Conservation (phyloP, 1,139 yeast species). For the Geotrichum fermentans region DNA sequence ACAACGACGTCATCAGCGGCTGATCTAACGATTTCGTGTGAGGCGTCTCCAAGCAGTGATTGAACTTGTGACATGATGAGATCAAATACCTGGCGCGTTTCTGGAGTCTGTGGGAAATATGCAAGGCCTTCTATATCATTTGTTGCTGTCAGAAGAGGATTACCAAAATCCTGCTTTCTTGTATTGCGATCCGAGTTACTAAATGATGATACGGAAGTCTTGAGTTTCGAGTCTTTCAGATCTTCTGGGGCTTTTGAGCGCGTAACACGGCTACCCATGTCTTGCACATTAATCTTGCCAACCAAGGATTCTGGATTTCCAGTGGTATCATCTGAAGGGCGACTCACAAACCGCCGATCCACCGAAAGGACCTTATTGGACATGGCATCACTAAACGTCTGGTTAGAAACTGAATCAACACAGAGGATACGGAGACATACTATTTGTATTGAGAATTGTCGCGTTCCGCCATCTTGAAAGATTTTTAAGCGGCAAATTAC, state of each 20-base stretch:
- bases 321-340: slow-evolving; percentile 45
- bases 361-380: slow-evolving; percentile 67
- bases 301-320: slow-evolving; percentile 67
- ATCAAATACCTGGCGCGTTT: slow-evolving; percentile 45
- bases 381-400: slow-evolving; percentile 40
- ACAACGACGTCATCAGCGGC: slow-evolving; percentile 66
- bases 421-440: slow-evolving; percentile 22
- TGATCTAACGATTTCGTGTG: slow-evolving; percentile 50
- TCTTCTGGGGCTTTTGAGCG: slow-evolving; percentile 27
- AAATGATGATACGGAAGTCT: slow-evolving; percentile 12
- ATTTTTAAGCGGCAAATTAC: background rate
- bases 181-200: background rate
- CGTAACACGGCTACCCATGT: slow-evolving; percentile 59
- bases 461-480: slow-evolving; percentile 24
- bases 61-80: slow-evolving; percentile 49
- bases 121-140: slow-evolving; percentile 39
- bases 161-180: slow-evolving; percentile 3
- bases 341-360: slow-evolving; percentile 48
- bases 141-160: background rate
- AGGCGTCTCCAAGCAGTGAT: slow-evolving; percentile 50
- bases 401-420: slow-evolving; percentile 7
- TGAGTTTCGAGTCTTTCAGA: slow-evolving; percentile 14
- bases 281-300: slow-evolving; percentile 59
- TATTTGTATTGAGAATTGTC: slow-evolving; percentile 31
- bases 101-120: slow-evolving; percentile 50